phyloP scores from a whole-genome alignment of 2,329 filamentous ascomycete genomes.

The Aureobasidium sp. region DNA sequence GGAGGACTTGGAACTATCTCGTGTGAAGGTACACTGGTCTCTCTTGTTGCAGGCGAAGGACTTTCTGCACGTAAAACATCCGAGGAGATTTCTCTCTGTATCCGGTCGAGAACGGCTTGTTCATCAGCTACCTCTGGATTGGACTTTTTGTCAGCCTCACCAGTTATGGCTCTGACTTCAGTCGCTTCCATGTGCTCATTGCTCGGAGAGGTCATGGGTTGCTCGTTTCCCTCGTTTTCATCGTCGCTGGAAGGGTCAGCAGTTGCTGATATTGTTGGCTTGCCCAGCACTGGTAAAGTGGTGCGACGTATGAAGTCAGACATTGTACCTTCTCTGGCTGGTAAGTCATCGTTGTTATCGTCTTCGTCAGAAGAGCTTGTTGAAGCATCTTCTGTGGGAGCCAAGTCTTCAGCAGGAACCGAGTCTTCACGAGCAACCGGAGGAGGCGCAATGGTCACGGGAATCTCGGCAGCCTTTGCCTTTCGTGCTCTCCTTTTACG shows the following conservation, averaged over 20 bases:
- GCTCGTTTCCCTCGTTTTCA: neutral
- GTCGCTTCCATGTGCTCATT: neutral
- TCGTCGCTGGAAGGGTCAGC: neutral
- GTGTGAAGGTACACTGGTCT: neutral
- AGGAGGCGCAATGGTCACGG: neutral
- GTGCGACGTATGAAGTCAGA: neutral
- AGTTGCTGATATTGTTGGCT: slow-evolving; percentile 1
- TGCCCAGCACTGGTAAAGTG: neutral
- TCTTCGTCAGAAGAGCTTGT: neutral
- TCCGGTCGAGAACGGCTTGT: neutral
- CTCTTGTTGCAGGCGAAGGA: neutral
- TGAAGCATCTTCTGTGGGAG: neutral
- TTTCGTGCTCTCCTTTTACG: neutral
- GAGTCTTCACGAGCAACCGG: neutral
- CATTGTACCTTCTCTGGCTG: neutral
- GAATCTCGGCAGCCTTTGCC: neutral
- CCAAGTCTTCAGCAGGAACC: neutral
- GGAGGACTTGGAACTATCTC: neutral
- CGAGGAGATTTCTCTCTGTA: neutral
- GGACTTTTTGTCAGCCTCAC: neutral
- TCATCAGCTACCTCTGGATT: neutral
- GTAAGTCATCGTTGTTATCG: neutral
- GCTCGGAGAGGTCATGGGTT: neutral
- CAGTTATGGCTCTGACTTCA: neutral
- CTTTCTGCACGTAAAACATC: neutral